These are phyloP conservation scores for Paraconiothyrium brasiliense DNA, from an alignment of 2,329 filamentous ascomycete species.

Conservation along the genomic window DNA sequence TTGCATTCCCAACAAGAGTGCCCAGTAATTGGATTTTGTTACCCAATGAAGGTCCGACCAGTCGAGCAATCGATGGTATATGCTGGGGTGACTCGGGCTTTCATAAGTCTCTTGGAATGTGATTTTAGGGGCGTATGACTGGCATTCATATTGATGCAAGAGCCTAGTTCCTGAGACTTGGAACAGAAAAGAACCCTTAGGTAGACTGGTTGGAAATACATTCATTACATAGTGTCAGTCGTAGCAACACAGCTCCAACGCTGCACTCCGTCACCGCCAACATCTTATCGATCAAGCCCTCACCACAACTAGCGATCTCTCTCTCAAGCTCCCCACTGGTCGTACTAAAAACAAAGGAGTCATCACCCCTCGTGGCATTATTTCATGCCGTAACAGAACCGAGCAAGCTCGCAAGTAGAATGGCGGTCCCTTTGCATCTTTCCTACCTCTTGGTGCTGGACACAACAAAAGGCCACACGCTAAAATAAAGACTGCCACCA, in stretches of 20 bases:
- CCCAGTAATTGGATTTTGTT: no score
- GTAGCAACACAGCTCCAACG: constrained; percentile 10
- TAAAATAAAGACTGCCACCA: constrained; percentile 1
- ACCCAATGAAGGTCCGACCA: no score
- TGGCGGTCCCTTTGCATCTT: neutral
- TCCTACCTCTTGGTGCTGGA: neutral
- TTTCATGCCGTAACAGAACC: constrained; percentile 4
- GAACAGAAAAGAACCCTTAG: neutral
- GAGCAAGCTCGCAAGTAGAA: neutral
- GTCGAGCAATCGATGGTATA: no score
- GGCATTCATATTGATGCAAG: neutral
- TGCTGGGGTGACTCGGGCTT: no score
- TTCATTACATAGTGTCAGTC: constrained; percentile 24
- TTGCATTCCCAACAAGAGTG: no score
- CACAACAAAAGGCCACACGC: neutral
- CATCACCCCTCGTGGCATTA: constrained; percentile 1
- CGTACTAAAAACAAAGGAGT: neutral
- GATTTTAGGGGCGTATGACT: no score
- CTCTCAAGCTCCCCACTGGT: neutral
- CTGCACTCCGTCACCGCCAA: neutral
- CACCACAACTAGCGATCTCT: neutral
- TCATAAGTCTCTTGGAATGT: no score
- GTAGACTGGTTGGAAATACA: constrained; percentile 12
- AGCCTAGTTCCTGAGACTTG: neutral
- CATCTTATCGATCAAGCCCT: neutral